Evolutionary conservation across 176 grass and related monocot species (phyloP).

Genomic region (Elymus sibiricus): DNA sequence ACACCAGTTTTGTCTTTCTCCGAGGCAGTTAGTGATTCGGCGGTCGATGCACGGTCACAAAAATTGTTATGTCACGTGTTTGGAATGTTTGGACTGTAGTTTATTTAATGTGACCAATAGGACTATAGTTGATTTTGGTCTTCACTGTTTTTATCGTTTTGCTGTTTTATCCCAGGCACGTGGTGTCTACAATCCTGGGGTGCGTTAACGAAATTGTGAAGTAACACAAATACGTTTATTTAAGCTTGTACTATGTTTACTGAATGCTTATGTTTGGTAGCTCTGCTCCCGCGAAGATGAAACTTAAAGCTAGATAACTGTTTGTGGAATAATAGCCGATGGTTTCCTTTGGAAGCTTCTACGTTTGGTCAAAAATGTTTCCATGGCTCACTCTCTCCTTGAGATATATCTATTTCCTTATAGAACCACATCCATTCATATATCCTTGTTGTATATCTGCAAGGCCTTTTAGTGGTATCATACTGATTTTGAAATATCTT

Average conservation of each 20-base stretch:
- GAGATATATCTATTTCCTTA: neutral
- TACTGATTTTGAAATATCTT: slow-evolving; percentile 26
- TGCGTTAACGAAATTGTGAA: neutral
- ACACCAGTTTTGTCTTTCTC: neutral
- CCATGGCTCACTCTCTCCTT: neutral
- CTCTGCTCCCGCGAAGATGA: neutral
- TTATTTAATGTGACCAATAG: neutral
- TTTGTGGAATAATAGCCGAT: neutral
- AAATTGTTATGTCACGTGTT: neutral
- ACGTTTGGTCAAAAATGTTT: neutral
- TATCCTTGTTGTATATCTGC: neutral
- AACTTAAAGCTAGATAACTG: neutral
- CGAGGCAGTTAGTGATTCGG: neutral
- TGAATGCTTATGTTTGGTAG: neutral
- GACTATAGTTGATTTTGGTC: neutral
- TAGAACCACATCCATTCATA: neutral
- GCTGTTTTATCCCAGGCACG: neutral
- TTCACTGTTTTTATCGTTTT: neutral
- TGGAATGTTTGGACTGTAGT: neutral
- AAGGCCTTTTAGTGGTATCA: neutral
- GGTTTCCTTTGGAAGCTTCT: neutral
- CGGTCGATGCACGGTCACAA: neutral
- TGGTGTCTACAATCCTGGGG: neutral
- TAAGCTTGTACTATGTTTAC: neutral
- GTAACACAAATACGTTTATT: neutral